Evolutionary conservation across 2,329 filamentous ascomycete genomes (phyloP).

Genomic region (Dactylellina drechsleri): DNA sequence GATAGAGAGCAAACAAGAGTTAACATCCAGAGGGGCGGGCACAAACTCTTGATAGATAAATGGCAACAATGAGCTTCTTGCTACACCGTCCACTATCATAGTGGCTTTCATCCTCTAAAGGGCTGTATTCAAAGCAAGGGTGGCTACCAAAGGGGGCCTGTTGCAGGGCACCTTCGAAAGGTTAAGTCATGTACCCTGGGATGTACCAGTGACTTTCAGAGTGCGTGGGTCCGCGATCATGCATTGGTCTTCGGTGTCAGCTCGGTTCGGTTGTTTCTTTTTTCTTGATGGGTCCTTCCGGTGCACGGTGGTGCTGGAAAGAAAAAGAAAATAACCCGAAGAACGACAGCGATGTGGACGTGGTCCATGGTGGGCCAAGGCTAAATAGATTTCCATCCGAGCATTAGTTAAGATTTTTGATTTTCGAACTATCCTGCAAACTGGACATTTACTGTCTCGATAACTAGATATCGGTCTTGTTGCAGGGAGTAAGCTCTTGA

Average conservation of each 20-base stretch:
- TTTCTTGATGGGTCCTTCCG: not conserved
- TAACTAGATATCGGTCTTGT: too few relatives aligned
- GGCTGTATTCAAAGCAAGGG: constrained; percentile 41
- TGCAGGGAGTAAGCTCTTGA: too few relatives aligned
- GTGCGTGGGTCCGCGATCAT: constrained; percentile 15
- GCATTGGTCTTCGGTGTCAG: constrained; percentile 22
- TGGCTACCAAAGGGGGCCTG: constrained; percentile 16
- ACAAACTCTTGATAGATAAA: constrained; percentile 32
- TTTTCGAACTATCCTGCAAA: not conserved
- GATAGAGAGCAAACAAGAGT: constrained; percentile 15
- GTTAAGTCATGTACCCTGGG: constrained; percentile 28
- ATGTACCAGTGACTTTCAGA: constrained; percentile 25
- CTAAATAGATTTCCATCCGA: constrained; percentile 5
- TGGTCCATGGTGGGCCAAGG: not conserved
- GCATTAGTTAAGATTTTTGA: not conserved
- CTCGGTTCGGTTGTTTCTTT: constrained; percentile 21
- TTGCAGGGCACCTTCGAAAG: constrained; percentile 7
- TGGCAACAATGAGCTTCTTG: not conserved
- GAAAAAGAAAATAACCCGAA: constrained; percentile 19
- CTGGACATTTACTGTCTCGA: too few relatives aligned
- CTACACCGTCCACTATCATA: constrained; percentile 21
- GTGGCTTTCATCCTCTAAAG: constrained; percentile 26
- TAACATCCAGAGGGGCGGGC: not conserved
- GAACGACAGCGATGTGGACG: constrained; percentile 1
- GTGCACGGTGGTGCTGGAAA: constrained; percentile 6